Conservation (phyloP, 805 yeast genomes). For the Debaryomyces castellii region DNA sequence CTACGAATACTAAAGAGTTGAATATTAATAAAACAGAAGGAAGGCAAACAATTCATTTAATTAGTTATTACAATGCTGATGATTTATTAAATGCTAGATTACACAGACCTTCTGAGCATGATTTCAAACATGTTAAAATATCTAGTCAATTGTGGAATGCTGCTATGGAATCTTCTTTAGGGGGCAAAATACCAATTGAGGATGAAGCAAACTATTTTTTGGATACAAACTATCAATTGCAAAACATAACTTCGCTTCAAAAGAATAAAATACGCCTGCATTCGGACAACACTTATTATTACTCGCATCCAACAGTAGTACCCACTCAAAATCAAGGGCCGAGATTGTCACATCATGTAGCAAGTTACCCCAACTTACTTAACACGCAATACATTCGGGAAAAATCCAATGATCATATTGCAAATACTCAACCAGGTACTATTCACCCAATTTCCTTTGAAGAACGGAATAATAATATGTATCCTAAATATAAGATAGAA, state of each 20-base stretch:
- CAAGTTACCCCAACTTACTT: not conserved
- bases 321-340: not conserved
- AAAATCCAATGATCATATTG: not conserved
- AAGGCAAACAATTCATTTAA: constrained; percentile 62
- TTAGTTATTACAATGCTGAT: constrained; percentile 74
- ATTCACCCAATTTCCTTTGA: not conserved
- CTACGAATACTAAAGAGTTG: constrained; percentile 37
- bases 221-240: constrained; percentile 44
- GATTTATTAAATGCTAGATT: constrained; percentile 66
- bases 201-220: constrained; percentile 51
- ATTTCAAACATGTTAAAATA: constrained; percentile 50
- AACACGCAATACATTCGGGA: not conserved
- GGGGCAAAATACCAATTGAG: constrained; percentile 51
- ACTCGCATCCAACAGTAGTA: not conserved
- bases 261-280: not conserved
- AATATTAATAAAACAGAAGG: constrained; percentile 22
- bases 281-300: constrained; percentile 4
- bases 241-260: constrained; percentile 34
- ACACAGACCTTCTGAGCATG: constrained; percentile 55
- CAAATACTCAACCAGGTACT: not conserved
- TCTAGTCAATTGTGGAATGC: constrained; percentile 53
- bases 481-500: constrained; percentile 10
- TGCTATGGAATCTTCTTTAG: constrained; percentile 56
- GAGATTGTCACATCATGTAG: not conserved
- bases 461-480: not conserved